Conservation (phyloP, 179 eudicot genomes). For the Drosera spatulata region DNA sequence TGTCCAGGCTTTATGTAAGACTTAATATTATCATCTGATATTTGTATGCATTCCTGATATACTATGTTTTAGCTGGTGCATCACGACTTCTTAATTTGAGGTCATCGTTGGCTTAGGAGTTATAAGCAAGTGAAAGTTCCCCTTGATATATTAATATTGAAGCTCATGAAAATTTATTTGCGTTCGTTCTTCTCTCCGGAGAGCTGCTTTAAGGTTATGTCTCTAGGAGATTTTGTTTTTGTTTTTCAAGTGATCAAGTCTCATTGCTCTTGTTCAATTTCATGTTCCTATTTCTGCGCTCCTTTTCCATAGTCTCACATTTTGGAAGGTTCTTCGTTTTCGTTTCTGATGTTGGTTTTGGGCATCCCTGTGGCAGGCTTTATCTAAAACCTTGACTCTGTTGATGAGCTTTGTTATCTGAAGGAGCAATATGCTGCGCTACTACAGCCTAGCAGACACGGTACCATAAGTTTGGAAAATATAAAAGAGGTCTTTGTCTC, state of each 20-base stretch:
- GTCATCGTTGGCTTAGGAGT: slow-evolving; percentile 50
- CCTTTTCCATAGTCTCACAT: too few species aligned
- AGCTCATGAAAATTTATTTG: slow-evolving; percentile 43
- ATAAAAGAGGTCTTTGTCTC: too few species aligned
- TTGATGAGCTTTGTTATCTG: slow-evolving; percentile 52
- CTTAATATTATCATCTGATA: neutral
- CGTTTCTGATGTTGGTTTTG: too few species aligned
- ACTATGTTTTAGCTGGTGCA: neutral
- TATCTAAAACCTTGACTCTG: slow-evolving; percentile 55
- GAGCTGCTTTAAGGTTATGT: slow-evolving; percentile 57
- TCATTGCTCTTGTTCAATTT: too few species aligned
- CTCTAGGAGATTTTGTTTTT: too few species aligned
- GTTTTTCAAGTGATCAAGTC: too few species aligned
- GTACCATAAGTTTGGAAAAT: too few species aligned
- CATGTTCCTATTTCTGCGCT: too few species aligned
- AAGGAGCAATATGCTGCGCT: slow-evolving; percentile 67
- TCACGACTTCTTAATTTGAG: too few species aligned
- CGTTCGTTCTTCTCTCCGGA: slow-evolving; percentile 50
- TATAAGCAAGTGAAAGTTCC: slow-evolving; percentile 25
- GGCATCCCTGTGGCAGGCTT: slow-evolving; percentile 27
- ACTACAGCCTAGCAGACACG: too few species aligned
- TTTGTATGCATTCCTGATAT: neutral
- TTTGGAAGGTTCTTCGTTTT: too few species aligned
- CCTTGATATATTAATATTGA: slow-evolving; percentile 38
- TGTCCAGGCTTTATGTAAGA: slow-evolving; percentile 37